Evolutionary conservation across 1,284 basidiomycete genomes (phyloP), one percentile per base, ranked within the genome.

Genomic region (Salmacisia buchloeana): DNA sequence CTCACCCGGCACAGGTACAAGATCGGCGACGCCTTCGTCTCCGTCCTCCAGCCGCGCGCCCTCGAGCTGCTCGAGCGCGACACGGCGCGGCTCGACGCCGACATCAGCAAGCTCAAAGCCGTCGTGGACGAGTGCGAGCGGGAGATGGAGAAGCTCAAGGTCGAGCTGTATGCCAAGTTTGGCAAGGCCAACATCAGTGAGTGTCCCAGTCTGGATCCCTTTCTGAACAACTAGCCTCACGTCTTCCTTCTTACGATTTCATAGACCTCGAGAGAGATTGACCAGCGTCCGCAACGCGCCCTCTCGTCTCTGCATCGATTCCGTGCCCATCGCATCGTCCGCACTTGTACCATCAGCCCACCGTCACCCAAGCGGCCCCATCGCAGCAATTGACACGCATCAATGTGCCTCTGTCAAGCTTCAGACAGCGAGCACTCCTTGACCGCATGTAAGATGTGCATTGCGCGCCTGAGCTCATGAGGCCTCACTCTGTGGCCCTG

Each of bases 61-160:
- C 83, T 89, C 70, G 85, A 86, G 73, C 86, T 88, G 58, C 84
- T 97, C 7, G 87, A 88, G 78, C 83, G 81, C 46, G 91, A 94
- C 74, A 85, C 88, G 69, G 82, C 83, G 18, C 79, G 82, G 9
- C 82, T 92, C 34, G 85, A 89, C 31, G 70, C 77, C 1, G 85
- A 88, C 67, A 85, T 93, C 27, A 81, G 83, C 1, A 78, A 78
- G 3, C 79, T 92, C 21, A 82, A 86, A 25, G 77, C 75, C 0
- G 84, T 84, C 58, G 85, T 87, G 25, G 86, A 88, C 41, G 85
- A 88, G 38, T 92, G 89, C 77, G 89, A 92, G 73, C 84, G 82
- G 41, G 85, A 88, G 69, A 97, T 97, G 94, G 89, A 91, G 75
- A 85, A 87, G 66, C 85, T 97, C 60, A 97, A 98, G 80, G 87